These are phyloP conservation scores for Triticum monococcum DNA, from an alignment of 176 grass and related monocot species.

Conservation along the genomic window DNA sequence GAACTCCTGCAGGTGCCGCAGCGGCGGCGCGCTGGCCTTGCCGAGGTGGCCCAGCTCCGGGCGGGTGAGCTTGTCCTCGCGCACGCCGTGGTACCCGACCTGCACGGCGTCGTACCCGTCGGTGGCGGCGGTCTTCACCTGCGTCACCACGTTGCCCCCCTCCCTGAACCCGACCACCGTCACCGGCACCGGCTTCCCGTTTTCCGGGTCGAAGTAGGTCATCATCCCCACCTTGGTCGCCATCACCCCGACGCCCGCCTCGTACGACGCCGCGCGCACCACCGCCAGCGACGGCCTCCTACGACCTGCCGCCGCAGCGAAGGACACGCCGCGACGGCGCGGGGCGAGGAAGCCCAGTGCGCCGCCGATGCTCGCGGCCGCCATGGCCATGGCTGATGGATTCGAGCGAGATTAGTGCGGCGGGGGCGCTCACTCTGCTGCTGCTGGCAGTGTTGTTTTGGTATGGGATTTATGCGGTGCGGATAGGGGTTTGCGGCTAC, in stretches of 20 bases:
- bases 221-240: conserved; percentile 97
- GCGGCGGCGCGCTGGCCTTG: conserved; percentile 75
- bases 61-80: conserved; percentile 83
- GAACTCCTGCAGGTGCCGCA: conserved; percentile 92
- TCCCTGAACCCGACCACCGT: conserved; percentile 86
- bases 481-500: conserved; percentile 15
- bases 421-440: background rate
- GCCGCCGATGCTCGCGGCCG: conserved; percentile 39
- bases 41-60: conserved; percentile 91
- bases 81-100: conserved; percentile 88
- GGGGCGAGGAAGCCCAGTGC: conserved; percentile 21
- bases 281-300: conserved; percentile 9
- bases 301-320: background rate
- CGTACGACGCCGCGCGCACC: conserved; percentile 43
- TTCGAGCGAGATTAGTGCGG: conserved; percentile 16
- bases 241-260: conserved; percentile 83
- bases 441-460: background rate
- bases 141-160: conserved; percentile 84
- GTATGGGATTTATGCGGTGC: conserved; percentile 34
- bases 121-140: conserved; percentile 79
- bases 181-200: conserved; percentile 69
- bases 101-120: conserved; percentile 91
- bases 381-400: conserved; percentile 43
- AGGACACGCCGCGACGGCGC: background rate
- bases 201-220: conserved; percentile 73